Evolutionary conservation across 148 eudicot species (phyloP).

Genomic region (Agrostemma githago): DNA sequence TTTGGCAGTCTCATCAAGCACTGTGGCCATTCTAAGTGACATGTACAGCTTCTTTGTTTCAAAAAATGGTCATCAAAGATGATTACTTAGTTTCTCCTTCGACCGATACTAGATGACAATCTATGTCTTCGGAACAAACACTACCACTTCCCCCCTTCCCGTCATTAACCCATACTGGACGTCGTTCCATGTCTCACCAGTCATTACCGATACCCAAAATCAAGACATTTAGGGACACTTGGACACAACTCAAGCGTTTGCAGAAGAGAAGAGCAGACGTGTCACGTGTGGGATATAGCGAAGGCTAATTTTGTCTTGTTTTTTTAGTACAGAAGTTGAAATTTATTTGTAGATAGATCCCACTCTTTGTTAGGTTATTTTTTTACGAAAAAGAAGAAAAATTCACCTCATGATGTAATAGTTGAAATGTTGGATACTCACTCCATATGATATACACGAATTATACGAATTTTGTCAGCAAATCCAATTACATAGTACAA

Average conservation of each 20-base stretch:
- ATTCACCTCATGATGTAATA: neutral
- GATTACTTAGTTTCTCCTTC: neutral
- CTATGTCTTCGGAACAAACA: neutral
- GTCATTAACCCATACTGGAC: neutral
- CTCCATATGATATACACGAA: neutral
- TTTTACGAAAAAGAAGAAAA: too few species aligned
- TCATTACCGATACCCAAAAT: conserved; percentile 5
- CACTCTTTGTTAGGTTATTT: neutral
- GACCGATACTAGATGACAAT: neutral
- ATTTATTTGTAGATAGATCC: neutral
- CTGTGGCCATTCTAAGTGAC: conserved; percentile 70
- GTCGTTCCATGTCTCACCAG: neutral
- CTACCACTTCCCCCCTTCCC: neutral
- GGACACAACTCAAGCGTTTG: neutral
- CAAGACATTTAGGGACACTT: neutral
- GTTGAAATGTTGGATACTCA: neutral
- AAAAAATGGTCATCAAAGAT: conserved; percentile 20
- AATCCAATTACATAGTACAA: neutral
- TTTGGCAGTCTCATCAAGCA: conserved; percentile 65
- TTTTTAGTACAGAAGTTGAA: neutral
- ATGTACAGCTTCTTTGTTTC: conserved; percentile 44
- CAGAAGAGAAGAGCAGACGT: neutral
- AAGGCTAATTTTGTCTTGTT: neutral
- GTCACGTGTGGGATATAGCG: too few species aligned
- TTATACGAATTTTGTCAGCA: neutral